phyloP scores from a whole-genome alignment of 1,139 yeast genomes.

The Suhomyces ambrosiae region DNA sequence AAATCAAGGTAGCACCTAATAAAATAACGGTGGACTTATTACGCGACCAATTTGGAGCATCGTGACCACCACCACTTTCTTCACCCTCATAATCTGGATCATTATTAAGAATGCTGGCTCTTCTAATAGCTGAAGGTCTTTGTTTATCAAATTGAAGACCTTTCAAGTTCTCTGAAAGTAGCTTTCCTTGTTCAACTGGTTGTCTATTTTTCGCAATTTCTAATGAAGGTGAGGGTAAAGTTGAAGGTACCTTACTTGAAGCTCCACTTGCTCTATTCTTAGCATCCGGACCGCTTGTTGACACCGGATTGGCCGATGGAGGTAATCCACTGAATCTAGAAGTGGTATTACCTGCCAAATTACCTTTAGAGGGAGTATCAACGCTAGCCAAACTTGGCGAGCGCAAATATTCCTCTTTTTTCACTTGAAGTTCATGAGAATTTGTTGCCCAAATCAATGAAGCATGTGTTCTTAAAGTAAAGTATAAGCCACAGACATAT shows the following conservation, averaged over 20 bases:
- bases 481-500: slow-evolving; percentile 87
- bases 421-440: slow-evolving; percentile 35
- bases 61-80: slow-evolving; percentile 70
- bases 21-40: slow-evolving; percentile 82
- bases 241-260: slow-evolving; percentile 8
- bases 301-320: slow-evolving; percentile 14
- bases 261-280: slow-evolving; percentile 10
- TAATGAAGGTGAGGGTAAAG: slow-evolving; percentile 23
- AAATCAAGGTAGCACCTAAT: slow-evolving; percentile 78
- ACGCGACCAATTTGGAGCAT: slow-evolving; percentile 97
- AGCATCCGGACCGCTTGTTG: slow-evolving; percentile 6
- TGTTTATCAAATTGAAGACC: slow-evolving; percentile 1
- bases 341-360: not conserved
- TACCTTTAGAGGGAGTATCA: slow-evolving; percentile 20
- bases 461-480: slow-evolving; percentile 94
- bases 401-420: slow-evolving; percentile 28
- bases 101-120: slow-evolving; percentile 11
- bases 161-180: slow-evolving; percentile 4
- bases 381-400: slow-evolving; percentile 40
- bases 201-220: slow-evolving; percentile 21
- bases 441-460: slow-evolving; percentile 88
- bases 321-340: slow-evolving; percentile 12
- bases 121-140: slow-evolving; percentile 12
- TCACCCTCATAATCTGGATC: slow-evolving; percentile 29
- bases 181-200: slow-evolving; percentile 1